Base-by-base conservation (phyloP, 2,329 filamentous ascomycete genomes). In the Aspergillus quadrilineatus region DNA sequence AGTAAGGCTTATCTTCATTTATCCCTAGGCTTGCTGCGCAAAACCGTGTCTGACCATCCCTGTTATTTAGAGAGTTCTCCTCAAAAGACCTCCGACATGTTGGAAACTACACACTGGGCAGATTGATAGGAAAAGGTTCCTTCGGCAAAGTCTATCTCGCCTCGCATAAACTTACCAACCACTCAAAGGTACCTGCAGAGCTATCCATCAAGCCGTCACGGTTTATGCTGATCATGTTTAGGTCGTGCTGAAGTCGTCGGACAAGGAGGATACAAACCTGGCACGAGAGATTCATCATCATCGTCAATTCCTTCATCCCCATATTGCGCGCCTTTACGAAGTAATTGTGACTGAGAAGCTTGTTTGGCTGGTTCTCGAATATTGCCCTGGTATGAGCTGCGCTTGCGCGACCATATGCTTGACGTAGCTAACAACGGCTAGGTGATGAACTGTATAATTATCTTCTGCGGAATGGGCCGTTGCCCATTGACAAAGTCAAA, bases 111-210 rank as follows among this genome's bases (percentile, higher is more conserved):
- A 88, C 87, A 36, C 83, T 99, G 56, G 94, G 94, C 45, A 87
- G 87, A 58, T 81, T 99, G 57, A 96, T 99, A 71, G 94, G 94
- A 64, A 99, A 97, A 73, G 94, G 94, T 56, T 97, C 92, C 62
- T 99, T 99, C 76, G 94, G 94, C 68, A 97, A 97, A 77, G 94
- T 99, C 68, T 99, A 99, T 75, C 82, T 99, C 57, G 94, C 93
- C 57, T 86, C 88, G 45, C 94, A 99, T 76, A 97, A 97, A 75
- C 90, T 99, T 74, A 97, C 91, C 69, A 97, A 97, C 86, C 93
- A 92, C 69, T 96, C 92, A 71, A 97, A 97, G 85, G 92, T 93
- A 69, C 26, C 7, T 22, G 12, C 34, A 37, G 7, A 37, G 34
- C 34, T 26, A 30, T 32, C 30, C 30, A 34, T 29, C 41, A 60